These are phyloP conservation scores for Sugiyamaella mastotermitis DNA, from an alignment of 805 yeast species.

Conservation along the genomic window DNA sequence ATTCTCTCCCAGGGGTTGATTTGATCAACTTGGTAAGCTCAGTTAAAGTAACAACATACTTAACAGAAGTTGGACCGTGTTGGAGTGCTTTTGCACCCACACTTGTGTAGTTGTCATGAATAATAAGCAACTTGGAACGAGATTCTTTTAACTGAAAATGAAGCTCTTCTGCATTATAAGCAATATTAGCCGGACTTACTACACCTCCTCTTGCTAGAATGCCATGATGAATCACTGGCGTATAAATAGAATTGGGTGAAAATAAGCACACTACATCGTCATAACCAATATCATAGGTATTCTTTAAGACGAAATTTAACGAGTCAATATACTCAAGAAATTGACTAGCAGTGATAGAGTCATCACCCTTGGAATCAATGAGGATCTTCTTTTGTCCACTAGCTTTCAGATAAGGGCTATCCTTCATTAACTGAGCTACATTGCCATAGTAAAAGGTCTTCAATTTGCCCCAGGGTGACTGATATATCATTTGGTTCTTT, in stretches of 20 bases:
- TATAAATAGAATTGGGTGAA: constrained; percentile 25
- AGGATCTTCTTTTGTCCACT: constrained; percentile 12
- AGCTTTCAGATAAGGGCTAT: constrained; percentile 11
- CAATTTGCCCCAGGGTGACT: constrained; percentile 18
- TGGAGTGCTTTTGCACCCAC: constrained; percentile 8
- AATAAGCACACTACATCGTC: constrained; percentile 29
- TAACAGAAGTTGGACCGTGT: neutral
- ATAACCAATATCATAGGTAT: constrained; percentile 16
- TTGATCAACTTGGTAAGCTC: neutral
- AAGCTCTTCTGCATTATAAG: constrained; percentile 29
- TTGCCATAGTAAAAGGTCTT: constrained; percentile 15
- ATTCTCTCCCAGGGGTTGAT: constrained; percentile 1
- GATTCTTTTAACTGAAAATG: constrained; percentile 24
- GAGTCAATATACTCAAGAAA: constrained; percentile 13
- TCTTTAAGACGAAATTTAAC: constrained; percentile 19
- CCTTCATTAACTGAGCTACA: constrained; percentile 14
- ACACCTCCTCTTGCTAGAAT: constrained; percentile 26
- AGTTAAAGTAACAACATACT: neutral
- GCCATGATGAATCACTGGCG: constrained; percentile 27
- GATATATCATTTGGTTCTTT: neutral
- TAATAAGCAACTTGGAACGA: constrained; percentile 19
- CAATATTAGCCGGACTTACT: constrained; percentile 30
- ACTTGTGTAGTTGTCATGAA: constrained; percentile 11
- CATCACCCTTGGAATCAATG: constrained; percentile 22
- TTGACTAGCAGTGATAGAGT: constrained; percentile 16